Evolutionary conservation across 768 basidiomycete species (phyloP), one percentile per base, ranked within the genome.

Genomic region (Strobilomyces dryophilus): DNA sequence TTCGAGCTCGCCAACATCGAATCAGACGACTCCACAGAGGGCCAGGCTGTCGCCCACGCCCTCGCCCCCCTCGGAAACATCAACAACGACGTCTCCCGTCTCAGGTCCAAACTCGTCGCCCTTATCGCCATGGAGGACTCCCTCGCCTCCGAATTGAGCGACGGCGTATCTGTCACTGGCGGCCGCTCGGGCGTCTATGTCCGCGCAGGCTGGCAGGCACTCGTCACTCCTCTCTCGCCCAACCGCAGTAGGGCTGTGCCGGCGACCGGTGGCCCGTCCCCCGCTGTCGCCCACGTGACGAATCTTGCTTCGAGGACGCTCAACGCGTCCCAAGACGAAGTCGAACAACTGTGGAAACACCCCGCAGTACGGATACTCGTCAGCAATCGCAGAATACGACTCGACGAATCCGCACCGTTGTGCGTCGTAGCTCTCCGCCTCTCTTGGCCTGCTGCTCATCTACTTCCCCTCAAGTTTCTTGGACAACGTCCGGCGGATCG

Each of bases 401-500:
- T 92, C 6, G 85, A 90, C 52, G 89, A 92, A 63, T 87, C 84
- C 11, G 86, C 85, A 4, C 71, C 82, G 26, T 90, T 86, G 89
- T 92, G 65, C 64, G 85, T 57, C 11, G 70, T 7, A 20, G 1
- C 39, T 45, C 34, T 40, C 26, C 11, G 9, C 35, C 5, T 21
- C 27, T n/a, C 14, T 24, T n/a, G 11, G 10, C 4, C 52, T 36
- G 54, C 27, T 34, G 36, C 53, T 60, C 24, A 57, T 27, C 39
- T 36, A 32, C 51, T 6, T 40, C 26, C 7, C 40, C 40, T 20
- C 26, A 53, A 92, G 89, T 68, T 92, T 92, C 68, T 64, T 92
- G 53, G 75, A 80, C 51, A 77, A 78, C 53, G 75, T 91, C 5
- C 73, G 74, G 34, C 82, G 88, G 34, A 83, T 92, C 47, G 75